phyloP scores from a whole-genome alignment of 805 yeast genomes.

The Kazachstania africana region DNA sequence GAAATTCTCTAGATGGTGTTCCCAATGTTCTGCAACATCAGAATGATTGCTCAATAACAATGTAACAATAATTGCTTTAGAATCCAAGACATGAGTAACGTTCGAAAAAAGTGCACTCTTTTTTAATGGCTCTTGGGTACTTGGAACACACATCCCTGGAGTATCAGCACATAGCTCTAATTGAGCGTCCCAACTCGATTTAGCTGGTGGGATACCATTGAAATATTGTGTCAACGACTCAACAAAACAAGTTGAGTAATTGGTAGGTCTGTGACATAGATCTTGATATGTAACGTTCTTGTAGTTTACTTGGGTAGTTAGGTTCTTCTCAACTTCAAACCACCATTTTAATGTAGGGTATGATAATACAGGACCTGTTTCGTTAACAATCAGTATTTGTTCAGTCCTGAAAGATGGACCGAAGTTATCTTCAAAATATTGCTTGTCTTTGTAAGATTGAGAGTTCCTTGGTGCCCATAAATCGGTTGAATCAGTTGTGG shows the following conservation, averaged over 20 bases:
- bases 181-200: conserved; percentile 39
- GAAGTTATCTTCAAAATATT: too few species aligned
- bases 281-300: conserved; percentile 38
- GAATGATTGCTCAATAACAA: too few species aligned
- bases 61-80: too few species aligned
- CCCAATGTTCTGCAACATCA: too few species aligned
- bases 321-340: conserved; percentile 80
- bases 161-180: conserved; percentile 54
- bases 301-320: conserved; percentile 30
- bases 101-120: conserved; percentile 60
- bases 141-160: conserved; percentile 84
- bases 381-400: too few species aligned
- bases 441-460: too few species aligned
- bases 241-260: conserved; percentile 60
- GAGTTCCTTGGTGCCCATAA: too few species aligned
- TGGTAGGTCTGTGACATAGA: conserved; percentile 75
- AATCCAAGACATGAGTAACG: conserved; percentile 40
- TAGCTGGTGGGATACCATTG: conserved; percentile 44
- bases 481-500: too few species aligned
- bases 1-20: too few species aligned
- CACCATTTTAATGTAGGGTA: too few species aligned
- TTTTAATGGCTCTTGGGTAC: conserved; percentile 82
- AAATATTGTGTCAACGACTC: conserved; percentile 88
- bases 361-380: too few species aligned
- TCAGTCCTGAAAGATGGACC: too few species aligned